These are phyloP conservation scores for Flaveria brownii DNA, from an alignment of 129 eudicot species.

Conservation along the genomic window DNA sequence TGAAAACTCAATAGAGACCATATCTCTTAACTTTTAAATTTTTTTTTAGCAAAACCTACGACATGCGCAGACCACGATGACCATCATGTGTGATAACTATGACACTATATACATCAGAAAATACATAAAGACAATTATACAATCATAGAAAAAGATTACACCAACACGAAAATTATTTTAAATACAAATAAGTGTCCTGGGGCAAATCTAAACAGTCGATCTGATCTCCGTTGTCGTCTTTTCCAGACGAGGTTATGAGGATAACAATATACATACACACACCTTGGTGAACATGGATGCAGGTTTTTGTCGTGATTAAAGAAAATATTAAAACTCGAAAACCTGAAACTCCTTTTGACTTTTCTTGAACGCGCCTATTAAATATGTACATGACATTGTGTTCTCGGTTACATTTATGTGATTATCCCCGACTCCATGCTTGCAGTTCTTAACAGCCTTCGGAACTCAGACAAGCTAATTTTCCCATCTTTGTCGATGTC, in stretches of 20 bases:
- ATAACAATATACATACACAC: not conserved
- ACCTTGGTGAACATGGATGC: slow-evolving; percentile 4
- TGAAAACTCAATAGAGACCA: no score
- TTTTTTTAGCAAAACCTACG: no score
- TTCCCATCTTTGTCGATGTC: slow-evolving; percentile 93
- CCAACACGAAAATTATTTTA: slow-evolving; percentile 5
- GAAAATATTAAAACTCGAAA: not conserved
- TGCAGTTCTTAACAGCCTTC: slow-evolving; percentile 90
- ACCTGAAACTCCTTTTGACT: not conserved
- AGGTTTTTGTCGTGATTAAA: not conserved
- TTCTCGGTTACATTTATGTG: not conserved
- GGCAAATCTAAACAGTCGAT: not conserved
- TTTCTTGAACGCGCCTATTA: not conserved
- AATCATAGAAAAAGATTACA: slow-evolving; percentile 18
- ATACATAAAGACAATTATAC: not conserved
- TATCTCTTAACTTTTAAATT: no score
- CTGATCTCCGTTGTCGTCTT: not conserved
- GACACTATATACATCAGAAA: not conserved
- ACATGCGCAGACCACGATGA: no score
- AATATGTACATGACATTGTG: slow-evolving; percentile 1
- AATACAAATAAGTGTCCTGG: not conserved
- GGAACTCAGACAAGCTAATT: slow-evolving; percentile 85
- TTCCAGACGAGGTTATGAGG: not conserved
- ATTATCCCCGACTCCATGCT: slow-evolving; percentile 40
- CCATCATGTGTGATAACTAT: no score